Conservation (phyloP, 768 basidiomycete genomes). For the Suillus clintonianus region DNA sequence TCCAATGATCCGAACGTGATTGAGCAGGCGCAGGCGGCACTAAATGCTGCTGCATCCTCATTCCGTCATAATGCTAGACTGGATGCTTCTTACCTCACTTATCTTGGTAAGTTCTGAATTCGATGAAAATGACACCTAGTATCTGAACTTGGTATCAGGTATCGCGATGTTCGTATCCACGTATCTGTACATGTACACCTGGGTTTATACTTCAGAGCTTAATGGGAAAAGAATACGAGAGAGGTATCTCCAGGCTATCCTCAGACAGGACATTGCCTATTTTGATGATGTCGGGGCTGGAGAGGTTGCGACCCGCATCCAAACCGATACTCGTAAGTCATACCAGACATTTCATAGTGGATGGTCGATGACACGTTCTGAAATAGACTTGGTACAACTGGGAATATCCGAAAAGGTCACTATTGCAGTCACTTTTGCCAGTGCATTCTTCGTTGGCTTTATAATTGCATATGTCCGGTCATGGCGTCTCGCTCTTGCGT, state of each 20-base stretch:
- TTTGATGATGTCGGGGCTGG: constrained; percentile 49
- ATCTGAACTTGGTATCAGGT: constrained; percentile 30
- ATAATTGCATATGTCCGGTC: constrained; percentile 38
- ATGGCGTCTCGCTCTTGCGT: constrained; percentile 53
- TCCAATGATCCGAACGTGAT: constrained; percentile 12
- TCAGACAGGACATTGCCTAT: constrained; percentile 55
- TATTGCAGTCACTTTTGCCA: constrained; percentile 35
- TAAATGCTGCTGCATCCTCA: constrained; percentile 10
- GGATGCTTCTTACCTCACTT: constrained; percentile 40
- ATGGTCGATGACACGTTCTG: background rate
- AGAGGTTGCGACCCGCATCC: constrained; percentile 58
- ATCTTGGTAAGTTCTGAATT: constrained; percentile 35
- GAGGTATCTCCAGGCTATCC: constrained; percentile 45
- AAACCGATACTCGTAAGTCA: constrained; percentile 14
- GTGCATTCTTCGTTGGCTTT: constrained; percentile 53
- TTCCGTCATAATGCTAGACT: constrained; percentile 33
- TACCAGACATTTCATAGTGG: background rate
- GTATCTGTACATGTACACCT: constrained; percentile 40
- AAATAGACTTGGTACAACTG: constrained; percentile 46
- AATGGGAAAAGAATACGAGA: constrained; percentile 52
- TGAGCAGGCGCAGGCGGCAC: constrained; percentile 2
- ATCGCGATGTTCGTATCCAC: constrained; percentile 48
- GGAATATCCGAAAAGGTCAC: constrained; percentile 57
- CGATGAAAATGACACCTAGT: background rate
- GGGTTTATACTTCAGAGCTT: constrained; percentile 43